These are phyloP conservation scores for Plasmodium vinckei DNA, from an alignment of 169 alveolate species.

Conservation along the genomic window DNA sequence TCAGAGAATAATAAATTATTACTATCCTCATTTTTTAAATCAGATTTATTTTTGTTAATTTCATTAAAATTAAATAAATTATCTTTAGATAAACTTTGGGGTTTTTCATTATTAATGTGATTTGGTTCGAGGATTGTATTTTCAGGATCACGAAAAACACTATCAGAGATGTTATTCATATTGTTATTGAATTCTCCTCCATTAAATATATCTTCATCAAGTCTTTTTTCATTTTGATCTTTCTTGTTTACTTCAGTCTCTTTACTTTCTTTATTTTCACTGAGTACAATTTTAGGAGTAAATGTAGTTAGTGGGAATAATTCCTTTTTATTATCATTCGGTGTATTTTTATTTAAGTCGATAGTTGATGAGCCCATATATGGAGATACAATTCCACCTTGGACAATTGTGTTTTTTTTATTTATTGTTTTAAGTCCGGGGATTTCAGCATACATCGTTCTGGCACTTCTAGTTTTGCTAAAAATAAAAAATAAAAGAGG, in stretches of 20 bases:
- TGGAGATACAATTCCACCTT: slow-evolving; percentile 74
- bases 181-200: too few species aligned
- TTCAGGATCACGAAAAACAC: too few species aligned
- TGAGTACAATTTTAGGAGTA: background rate
- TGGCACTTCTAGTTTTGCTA: slow-evolving; percentile 80
- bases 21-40: too few species aligned
- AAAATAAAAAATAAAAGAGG: background rate
- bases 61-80: too few species aligned
- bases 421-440: slow-evolving; percentile 84
- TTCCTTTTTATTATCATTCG: slow-evolving; percentile 30
- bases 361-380: slow-evolving; percentile 77
- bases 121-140: too few species aligned
- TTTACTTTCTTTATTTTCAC: slow-evolving; percentile 9
- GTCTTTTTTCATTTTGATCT: slow-evolving; percentile 11
- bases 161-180: too few species aligned
- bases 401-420: slow-evolving; percentile 35
- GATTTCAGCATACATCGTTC: slow-evolving; percentile 81
- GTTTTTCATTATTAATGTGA: too few species aligned
- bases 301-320: slow-evolving; percentile 15
- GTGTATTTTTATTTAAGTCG: slow-evolving; percentile 38
- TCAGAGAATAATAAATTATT: too few species aligned
- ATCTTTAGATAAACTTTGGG: too few species aligned
- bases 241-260: too few species aligned
- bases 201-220: background rate
- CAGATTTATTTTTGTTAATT: too few species aligned